A percentile compares a stretch with the other conserved stretches of the same genome.
Conservation (phyloP, 2,329 filamentous ascomycete species). For the Lithohypha guttulata region DNA sequence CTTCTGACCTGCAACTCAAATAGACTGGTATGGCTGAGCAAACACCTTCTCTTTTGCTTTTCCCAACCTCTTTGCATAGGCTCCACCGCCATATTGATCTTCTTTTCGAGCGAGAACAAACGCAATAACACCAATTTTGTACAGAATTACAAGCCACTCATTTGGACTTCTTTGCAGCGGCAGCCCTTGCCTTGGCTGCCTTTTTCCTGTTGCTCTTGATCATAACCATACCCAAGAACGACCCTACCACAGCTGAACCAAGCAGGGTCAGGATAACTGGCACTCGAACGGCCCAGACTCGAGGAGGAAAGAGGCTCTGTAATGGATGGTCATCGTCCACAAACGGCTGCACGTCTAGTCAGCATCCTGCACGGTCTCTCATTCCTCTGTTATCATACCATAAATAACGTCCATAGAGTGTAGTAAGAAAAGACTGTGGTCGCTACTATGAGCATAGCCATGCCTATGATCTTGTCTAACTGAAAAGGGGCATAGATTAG, state of each 20-base stretch:
- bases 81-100: too few species aligned
- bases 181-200: constrained; percentile 81
- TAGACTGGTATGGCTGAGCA: too few species aligned
- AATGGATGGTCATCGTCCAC: constrained; percentile 90
- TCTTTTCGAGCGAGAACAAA: too few species aligned
- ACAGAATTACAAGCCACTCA: too few species aligned
- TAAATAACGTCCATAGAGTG: constrained; percentile 92
- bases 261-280: constrained; percentile 92
- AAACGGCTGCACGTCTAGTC: constrained; percentile 59
- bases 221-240: constrained; percentile 94
- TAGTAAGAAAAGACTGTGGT: constrained; percentile 79
- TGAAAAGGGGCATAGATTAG: constrained; percentile 33
- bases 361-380: constrained; percentile 21
- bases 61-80: too few species aligned
- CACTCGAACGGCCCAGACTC: constrained; percentile 97
- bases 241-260: constrained; percentile 85
- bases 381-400: too few species aligned
- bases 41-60: too few species aligned
- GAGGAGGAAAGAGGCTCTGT: constrained; percentile 88
- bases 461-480: constrained; percentile 80
- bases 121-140: too few species aligned
- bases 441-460: constrained; percentile 65
- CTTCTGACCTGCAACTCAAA: too few species aligned
- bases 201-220: constrained; percentile 98
- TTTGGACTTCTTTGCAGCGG: constrained; percentile 54